Conservation (phyloP, 1,284 basidiomycete species). For the Cryptococcus floricola region DNA sequence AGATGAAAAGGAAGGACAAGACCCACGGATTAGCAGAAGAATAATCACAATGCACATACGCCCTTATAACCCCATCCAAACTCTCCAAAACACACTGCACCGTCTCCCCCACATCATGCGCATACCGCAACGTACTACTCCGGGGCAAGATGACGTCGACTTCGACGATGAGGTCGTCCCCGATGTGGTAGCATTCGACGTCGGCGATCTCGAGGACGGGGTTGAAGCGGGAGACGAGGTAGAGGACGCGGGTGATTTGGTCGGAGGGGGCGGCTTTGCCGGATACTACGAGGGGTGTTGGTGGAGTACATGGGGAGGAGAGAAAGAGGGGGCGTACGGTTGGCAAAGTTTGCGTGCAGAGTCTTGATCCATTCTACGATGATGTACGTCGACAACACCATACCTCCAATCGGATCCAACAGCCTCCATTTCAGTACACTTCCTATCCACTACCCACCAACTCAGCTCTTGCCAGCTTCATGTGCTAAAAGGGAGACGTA, state of each 20-base stretch:
- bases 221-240: slow-evolving; percentile 52
- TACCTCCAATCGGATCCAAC: slow-evolving; percentile 53
- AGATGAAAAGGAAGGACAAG: background rate
- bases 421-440: slow-evolving; percentile 35
- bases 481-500: slow-evolving; percentile 26
- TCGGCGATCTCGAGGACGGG: slow-evolving; percentile 45
- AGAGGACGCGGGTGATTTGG: slow-evolving; percentile 49
- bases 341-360: slow-evolving; percentile 50
- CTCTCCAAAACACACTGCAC: slow-evolving; percentile 41
- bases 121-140: slow-evolving; percentile 48
- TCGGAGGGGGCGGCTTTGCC: slow-evolving; percentile 36
- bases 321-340: slow-evolving; percentile 31
- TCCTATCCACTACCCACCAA: slow-evolving; percentile 37
- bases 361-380: slow-evolving; percentile 51
- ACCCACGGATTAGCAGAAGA: slow-evolving; percentile 41
- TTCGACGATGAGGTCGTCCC: slow-evolving; percentile 52
- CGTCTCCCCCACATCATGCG: slow-evolving; percentile 52
- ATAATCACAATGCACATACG: slow-evolving; percentile 50
- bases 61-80: slow-evolving; percentile 49
- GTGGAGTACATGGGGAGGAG: slow-evolving; percentile 1
- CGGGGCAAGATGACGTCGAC: slow-evolving; percentile 51
- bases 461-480: background rate
- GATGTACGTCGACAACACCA: slow-evolving; percentile 52
- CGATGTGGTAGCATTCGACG: slow-evolving; percentile 50
- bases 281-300: slow-evolving; percentile 24